A percentile compares a stretch with the other conserved stretches of the same genome.
These are phyloP conservation scores for Neurospora sp. DNA, from an alignment of 495 filamentous ascomycete genomes.

Conservation along the genomic window DNA sequence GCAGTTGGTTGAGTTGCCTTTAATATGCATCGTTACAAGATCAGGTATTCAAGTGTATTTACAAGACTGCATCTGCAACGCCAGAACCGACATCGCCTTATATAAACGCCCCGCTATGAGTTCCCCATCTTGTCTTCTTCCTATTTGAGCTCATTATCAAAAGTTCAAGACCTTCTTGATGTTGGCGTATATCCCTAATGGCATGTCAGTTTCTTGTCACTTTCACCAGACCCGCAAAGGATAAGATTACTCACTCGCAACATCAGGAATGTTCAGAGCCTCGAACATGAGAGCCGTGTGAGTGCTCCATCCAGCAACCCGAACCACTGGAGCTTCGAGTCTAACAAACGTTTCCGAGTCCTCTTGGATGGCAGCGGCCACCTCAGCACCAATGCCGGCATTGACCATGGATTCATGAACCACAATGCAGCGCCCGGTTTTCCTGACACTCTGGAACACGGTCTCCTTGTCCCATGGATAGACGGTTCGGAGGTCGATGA, in stretches of 20 bases:
- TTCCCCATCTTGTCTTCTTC: background rate
- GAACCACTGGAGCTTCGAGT: conserved; percentile 83
- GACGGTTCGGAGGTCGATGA: conserved; percentile 85
- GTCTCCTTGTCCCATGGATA: conserved; percentile 92
- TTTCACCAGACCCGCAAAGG: background rate
- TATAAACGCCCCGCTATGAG: background rate
- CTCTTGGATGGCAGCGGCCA: conserved; percentile 87
- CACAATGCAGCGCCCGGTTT: conserved; percentile 83
- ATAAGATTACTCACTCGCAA: conserved; percentile 59
- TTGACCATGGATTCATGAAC: conserved; percentile 97
- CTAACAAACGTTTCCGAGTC: conserved; percentile 67
- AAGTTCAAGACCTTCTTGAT: conserved; percentile 40
- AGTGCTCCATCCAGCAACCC: conserved; percentile 86
- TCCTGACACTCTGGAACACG: conserved; percentile 72
- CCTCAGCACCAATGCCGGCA: conserved; percentile 85
- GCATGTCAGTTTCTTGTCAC: background rate
- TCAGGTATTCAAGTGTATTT: background rate
- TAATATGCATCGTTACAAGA: background rate
- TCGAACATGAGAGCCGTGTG: conserved; percentile 79
- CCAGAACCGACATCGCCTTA: background rate
- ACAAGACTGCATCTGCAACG: background rate
- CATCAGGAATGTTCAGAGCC: conserved; percentile 81
- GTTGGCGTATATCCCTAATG: conserved; percentile 40
- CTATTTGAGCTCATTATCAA: conserved; percentile 9
- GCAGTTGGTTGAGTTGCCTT: background rate